phyloP scores from a whole-genome alignment of 495 filamentous ascomycete genomes.

The Penicillium desertorum region DNA sequence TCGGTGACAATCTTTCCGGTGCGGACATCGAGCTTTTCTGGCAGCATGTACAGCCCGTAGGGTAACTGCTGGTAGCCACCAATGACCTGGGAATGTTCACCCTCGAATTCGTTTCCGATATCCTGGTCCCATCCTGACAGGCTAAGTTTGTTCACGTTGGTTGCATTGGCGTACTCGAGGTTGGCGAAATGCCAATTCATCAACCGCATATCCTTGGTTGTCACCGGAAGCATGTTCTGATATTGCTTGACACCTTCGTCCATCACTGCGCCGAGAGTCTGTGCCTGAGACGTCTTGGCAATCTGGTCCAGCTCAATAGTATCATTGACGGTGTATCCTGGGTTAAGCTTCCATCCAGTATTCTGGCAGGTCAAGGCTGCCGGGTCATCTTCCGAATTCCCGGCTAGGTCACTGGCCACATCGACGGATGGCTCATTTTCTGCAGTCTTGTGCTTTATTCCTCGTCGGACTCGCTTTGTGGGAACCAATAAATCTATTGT shows the following conservation, averaged over 20 bases:
- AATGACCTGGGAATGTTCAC: slow-evolving; percentile 85
- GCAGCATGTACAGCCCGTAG: slow-evolving; percentile 72
- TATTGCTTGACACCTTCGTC: slow-evolving; percentile 88
- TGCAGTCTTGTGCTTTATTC: slow-evolving; percentile 47
- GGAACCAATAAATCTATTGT: slow-evolving; percentile 45
- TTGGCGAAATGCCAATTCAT: slow-evolving; percentile 99
- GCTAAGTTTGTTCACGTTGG: slow-evolving; percentile 80
- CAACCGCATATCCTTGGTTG: slow-evolving; percentile 80
- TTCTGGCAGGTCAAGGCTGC: slow-evolving; percentile 66
- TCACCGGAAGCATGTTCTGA: slow-evolving; percentile 75
- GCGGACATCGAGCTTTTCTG: slow-evolving; percentile 75
- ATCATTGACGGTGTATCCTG: slow-evolving; percentile 58
- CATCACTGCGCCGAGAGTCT: slow-evolving; percentile 84
- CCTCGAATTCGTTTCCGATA: slow-evolving; percentile 95
- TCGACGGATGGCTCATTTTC: slow-evolving; percentile 37
- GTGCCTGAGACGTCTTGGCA: slow-evolving; percentile 56
- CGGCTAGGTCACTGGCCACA: slow-evolving; percentile 55
- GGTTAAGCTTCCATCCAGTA: slow-evolving; percentile 79
- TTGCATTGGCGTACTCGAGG: slow-evolving; percentile 94
- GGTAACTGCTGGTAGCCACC: slow-evolving; percentile 92
- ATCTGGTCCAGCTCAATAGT: slow-evolving; percentile 73
- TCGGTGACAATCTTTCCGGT: slow-evolving; percentile 65
- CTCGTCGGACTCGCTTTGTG: slow-evolving; percentile 43
- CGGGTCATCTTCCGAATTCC: slow-evolving; percentile 60
- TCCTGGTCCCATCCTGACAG: slow-evolving; percentile 95